A percentile compares a stretch with the other conserved stretches of the same genome.
phyloP scores from a whole-genome alignment of 805 yeast genomes.

The Nadsonia fulvescens region DNA sequence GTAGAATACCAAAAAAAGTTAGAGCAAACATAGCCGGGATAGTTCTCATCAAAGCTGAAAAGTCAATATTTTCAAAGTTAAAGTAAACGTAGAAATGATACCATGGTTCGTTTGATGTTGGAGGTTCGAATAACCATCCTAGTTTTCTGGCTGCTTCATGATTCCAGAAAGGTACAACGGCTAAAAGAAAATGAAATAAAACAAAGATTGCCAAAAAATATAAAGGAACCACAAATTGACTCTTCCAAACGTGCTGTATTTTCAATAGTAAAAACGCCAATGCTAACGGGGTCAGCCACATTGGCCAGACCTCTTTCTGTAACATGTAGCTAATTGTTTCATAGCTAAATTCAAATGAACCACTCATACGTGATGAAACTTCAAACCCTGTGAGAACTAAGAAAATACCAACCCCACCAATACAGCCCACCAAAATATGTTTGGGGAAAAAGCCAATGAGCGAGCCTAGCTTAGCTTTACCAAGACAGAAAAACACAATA shows the following conservation, averaged over 20 bases:
- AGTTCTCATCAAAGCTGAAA: conserved; percentile 48
- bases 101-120: conserved; percentile 62
- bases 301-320: conserved; percentile 26
- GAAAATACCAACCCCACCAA: conserved; percentile 96
- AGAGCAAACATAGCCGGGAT: conserved; percentile 89
- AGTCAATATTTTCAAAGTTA: conserved; percentile 52
- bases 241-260: conserved; percentile 43
- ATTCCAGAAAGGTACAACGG: conserved; percentile 46
- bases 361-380: conserved; percentile 68
- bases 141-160: conserved; percentile 40
- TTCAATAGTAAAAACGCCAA: conserved; percentile 43
- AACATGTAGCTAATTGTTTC: conserved; percentile 22
- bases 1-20: conserved; percentile 87
- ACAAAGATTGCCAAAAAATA: conserved; percentile 59
- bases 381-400: conserved; percentile 79
- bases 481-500: conserved; percentile 53
- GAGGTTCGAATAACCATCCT: conserved; percentile 76
- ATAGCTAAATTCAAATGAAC: conserved; percentile 46
- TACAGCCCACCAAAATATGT: conserved; percentile 90
- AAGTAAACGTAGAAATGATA: conserved; percentile 64
- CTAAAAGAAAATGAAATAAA: conserved; percentile 50
- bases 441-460: conserved; percentile 91
- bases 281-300: conserved; percentile 54
- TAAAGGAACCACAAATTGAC: conserved; percentile 63
- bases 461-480: conserved; percentile 65